Conservation (phyloP, 2,329 filamentous ascomycete species). For the Aspergillus novofumigatus region DNA sequence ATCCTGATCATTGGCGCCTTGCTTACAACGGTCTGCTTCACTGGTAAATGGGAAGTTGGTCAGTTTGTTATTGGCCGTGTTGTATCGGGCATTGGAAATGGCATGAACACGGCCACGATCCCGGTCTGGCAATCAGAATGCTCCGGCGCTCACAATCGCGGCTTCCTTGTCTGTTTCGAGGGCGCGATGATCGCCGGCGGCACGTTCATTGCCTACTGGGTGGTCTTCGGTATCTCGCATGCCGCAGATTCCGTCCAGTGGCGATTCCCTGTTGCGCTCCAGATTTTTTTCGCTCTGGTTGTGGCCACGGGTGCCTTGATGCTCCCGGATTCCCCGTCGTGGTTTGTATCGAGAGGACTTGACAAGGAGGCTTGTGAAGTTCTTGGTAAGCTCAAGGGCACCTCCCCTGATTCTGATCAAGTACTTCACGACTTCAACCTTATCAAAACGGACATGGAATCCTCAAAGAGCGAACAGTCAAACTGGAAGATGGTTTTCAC, state of each 20-base stretch:
- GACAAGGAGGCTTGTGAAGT: constrained; percentile 46
- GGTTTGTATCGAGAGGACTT: constrained; percentile 49
- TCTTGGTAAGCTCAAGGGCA: constrained; percentile 44
- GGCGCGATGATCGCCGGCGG: constrained; percentile 31
- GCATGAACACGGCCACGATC: constrained; percentile 37
- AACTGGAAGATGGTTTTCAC: constrained; percentile 25
- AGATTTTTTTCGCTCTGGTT: constrained; percentile 39
- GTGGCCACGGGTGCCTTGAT: constrained; percentile 17
- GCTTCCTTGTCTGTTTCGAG: constrained; percentile 32
- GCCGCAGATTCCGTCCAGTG: constrained; percentile 33
- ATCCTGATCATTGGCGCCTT: constrained; percentile 39
- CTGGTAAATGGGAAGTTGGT: constrained; percentile 25
- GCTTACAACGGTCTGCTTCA: constrained; percentile 23
- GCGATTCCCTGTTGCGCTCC: constrained; percentile 46
- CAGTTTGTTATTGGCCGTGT: constrained; percentile 40
- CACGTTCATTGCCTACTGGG: constrained; percentile 33
- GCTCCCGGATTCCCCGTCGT: constrained; percentile 52
- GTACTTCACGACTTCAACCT: constrained; percentile 30
- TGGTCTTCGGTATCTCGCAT: constrained; percentile 32
- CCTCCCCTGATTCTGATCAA: constrained; percentile 32
- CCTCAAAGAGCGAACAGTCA: constrained; percentile 29
- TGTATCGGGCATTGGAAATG: constrained; percentile 37
- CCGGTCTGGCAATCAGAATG: constrained; percentile 40
- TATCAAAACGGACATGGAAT: constrained; percentile 44
- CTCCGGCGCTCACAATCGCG: constrained; percentile 29